A percentile compares a stretch with the other conserved stretches of the same genome.
Conservation (phyloP, 2,329 filamentous ascomycete species). For the Cordyceps farinosa region DNA sequence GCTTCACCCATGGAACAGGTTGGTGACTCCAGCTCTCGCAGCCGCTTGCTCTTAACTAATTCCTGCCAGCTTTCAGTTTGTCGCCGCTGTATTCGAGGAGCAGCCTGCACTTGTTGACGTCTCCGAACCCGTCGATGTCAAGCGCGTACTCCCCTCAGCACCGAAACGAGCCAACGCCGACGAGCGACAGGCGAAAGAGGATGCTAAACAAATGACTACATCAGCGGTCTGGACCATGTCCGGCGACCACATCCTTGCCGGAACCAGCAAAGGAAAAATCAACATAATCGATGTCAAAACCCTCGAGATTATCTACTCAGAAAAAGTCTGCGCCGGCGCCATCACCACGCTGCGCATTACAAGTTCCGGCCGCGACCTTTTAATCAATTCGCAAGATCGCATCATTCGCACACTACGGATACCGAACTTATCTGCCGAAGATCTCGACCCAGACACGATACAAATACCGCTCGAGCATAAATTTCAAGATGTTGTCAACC, state of each 20-base stretch:
- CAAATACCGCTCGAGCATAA: constrained; percentile 93
- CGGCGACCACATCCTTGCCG: constrained; percentile 85
- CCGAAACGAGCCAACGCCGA: constrained; percentile 72
- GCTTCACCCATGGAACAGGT: constrained; percentile 88
- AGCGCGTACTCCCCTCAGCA: constrained; percentile 74
- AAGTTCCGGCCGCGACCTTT: constrained; percentile 74
- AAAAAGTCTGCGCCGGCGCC: constrained; percentile 80
- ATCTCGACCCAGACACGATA: constrained; percentile 79
- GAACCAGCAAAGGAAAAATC: constrained; percentile 92
- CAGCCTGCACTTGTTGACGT: constrained; percentile 85
- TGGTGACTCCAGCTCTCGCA: constrained; percentile 23
- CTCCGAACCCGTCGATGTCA: constrained; percentile 64
- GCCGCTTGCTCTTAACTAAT: constrained; percentile 22
- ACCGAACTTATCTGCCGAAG: constrained; percentile 66
- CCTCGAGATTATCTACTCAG: constrained; percentile 81
- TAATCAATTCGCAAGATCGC: constrained; percentile 90
- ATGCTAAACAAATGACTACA: constrained; percentile 92
- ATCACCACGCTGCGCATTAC: constrained; percentile 86
- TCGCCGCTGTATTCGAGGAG: constrained; percentile 90
- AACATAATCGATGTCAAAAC: constrained; percentile 89
- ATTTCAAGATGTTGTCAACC: constrained; percentile 96
- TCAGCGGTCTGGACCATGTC: constrained; percentile 82
- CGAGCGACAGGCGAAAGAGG: constrained; percentile 85
- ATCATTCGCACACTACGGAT: constrained; percentile 91
- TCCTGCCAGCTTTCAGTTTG: constrained; percentile 70